Conservation (phyloP, 345 rosid genomes). For the Mallotus nudiflorus region DNA sequence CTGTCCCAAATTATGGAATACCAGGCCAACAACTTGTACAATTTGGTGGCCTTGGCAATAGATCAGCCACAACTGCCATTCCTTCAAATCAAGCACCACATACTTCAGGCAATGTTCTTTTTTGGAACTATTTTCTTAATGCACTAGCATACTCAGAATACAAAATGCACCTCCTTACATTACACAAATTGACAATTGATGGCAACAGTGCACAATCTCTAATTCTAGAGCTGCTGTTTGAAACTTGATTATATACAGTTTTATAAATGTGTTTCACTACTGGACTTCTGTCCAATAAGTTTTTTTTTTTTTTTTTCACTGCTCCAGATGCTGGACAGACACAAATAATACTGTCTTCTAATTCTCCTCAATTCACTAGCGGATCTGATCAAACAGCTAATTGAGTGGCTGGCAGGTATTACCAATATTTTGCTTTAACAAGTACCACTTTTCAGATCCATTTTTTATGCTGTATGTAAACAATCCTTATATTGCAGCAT, state of each 20-base stretch:
- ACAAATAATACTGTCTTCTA: not conserved
- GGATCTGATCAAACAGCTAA: constrained; percentile 16
- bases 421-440: not conserved
- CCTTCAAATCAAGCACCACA: constrained; percentile 35
- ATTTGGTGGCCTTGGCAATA: constrained; percentile 29
- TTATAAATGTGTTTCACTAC: too few species aligned
- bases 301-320: not conserved
- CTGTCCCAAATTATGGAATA: constrained; percentile 21
- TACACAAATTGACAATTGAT: not conserved
- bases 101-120: constrained; percentile 25
- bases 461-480: not conserved
- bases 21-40: constrained; percentile 32
- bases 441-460: not conserved
- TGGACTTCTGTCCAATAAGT: not conserved
- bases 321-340: constrained; percentile 12
- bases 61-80: constrained; percentile 25
- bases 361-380: constrained; percentile 18
- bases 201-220: not conserved
- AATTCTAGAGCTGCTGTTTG: not conserved
- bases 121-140: constrained; percentile 4
- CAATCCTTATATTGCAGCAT: constrained; percentile 2
- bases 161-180: too few species aligned
- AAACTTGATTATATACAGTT: not conserved
- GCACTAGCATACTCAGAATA: not conserved
- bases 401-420: not conserved